Evolutionary conservation across 495 filamentous ascomycete genomes (phyloP), one percentile per base, ranked within the genome.

Genomic region (Penicillium arizonense): DNA sequence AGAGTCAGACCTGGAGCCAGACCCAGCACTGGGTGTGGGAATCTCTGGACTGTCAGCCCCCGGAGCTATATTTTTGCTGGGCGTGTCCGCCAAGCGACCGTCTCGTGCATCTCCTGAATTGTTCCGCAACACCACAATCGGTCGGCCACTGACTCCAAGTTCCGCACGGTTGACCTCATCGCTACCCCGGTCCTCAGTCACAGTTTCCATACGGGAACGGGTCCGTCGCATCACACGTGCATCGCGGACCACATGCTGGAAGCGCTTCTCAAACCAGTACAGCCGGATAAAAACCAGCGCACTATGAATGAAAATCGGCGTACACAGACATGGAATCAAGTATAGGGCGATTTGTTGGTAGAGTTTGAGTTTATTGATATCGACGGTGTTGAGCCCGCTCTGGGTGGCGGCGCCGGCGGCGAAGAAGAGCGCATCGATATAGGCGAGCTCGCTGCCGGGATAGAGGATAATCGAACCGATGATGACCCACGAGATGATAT

Each of bases 261-360:
- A 96, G 3, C 91, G 82, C 64, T 92, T 96, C 72, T 97, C 92
- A 61, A 98, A 98, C 93, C 92, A 97, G 71, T 96, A 96, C 4
- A 97, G 74, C 3, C 94, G 88, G 18, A 97, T 75, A 59, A 95
- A 95, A 0, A 97, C 93, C 26, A 97, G 87, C 28, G 82, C 86
- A 6, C 86, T 79, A 65, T 96, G 84, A 69, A 98, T 93, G 49
- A 89, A 87, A 53, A 98, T 96, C 3, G 94, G 94, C 39, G 91
- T 98, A 30, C 87, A 82, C 20, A 92, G 56, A 77, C 89, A 83
- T 1, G 87, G 71, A 18, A 89, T 70, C 30, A 89, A 60, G 49
- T 87, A 91, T n/a, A 93, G 62, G 28, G 87, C 70, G 9, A 89
- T 57, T 66, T 87, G 94, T 62, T 95, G 91, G 56, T 89, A 95